These are phyloP conservation scores for Panicum miliaceum DNA, from an alignment of 176 grass and related monocot genomes.

Conservation along the genomic window DNA sequence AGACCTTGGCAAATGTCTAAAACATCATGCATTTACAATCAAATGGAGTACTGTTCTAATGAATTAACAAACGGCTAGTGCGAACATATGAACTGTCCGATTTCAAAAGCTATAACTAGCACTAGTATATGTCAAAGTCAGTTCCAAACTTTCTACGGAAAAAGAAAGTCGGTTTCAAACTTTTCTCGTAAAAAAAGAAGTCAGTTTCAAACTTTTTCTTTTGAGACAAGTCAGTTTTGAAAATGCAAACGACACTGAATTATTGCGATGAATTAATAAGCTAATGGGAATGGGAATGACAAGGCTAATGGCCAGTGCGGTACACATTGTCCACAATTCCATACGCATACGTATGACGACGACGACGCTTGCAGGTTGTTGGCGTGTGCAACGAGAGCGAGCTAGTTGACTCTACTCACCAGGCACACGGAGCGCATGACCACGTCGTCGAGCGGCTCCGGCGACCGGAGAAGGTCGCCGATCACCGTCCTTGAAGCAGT, in stretches of 20 bases:
- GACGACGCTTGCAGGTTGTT: too few relatives aligned
- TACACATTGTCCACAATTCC: not conserved
- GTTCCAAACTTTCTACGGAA: too few relatives aligned
- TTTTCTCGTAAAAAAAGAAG: too few relatives aligned
- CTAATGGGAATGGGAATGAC: not conserved
- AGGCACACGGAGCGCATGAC: slow-evolving; percentile 58
- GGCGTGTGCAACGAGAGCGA: not conserved
- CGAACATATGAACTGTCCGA: not conserved
- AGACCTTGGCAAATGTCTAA: too few relatives aligned
- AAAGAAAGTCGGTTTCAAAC: too few relatives aligned
- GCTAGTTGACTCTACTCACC: slow-evolving; percentile 37
- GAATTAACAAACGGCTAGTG: too few relatives aligned
- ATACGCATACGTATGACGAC: not conserved
- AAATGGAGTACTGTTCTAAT: too few relatives aligned
- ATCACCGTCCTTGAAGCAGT: slow-evolving; percentile 47
- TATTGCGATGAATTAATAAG: not conserved
- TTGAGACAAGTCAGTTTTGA: too few relatives aligned
- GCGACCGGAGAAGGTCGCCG: slow-evolving; percentile 57
- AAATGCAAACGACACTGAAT: not conserved
- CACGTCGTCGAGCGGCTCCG: slow-evolving; percentile 59
- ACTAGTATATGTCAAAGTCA: not conserved
- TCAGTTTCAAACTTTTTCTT: too few relatives aligned
- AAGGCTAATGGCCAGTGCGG: not conserved
- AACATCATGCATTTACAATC: too few relatives aligned
- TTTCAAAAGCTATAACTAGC: not conserved